Percentiles rank a stretch among this genome's conserved stretches.
Conservation (phyloP, 768 basidiomycete species). For the Phanerochaete carnosa region DNA sequence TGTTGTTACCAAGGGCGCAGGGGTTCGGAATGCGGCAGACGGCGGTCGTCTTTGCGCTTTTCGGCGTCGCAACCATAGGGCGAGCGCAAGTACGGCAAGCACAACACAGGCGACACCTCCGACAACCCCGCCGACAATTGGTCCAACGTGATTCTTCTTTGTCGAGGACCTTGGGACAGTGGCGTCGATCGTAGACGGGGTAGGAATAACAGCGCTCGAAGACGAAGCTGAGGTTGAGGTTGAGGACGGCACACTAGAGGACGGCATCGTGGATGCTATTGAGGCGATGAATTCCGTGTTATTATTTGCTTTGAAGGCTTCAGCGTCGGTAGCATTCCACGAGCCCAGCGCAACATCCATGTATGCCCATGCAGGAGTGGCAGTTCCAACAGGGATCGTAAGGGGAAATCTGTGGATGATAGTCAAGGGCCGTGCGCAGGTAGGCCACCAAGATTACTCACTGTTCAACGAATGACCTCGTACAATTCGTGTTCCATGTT, state of each 20-base stretch:
- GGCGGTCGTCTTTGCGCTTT: not conserved
- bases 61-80: not conserved
- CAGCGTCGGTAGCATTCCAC: not conserved
- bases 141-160: slow-evolving; percentile 3
- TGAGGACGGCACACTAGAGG: not conserved
- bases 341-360: slow-evolving; percentile 36
- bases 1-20: not conserved
- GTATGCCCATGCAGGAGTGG: slow-evolving; percentile 63
- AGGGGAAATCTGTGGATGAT: slow-evolving; percentile 38
- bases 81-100: not conserved
- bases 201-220: not conserved
- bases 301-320: not conserved
- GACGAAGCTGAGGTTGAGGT: not conserved
- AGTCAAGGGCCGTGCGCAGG: not conserved
- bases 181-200: not conserved
- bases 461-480: slow-evolving; percentile 26
- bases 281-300: not conserved
- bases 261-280: not conserved
- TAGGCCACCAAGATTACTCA: not conserved
- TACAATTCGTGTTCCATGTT: slow-evolving; percentile 46
- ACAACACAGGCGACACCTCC: slow-evolving; percentile 3
- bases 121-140: slow-evolving; percentile 11
- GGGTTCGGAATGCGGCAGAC: not conserved
- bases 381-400: slow-evolving; percentile 42
- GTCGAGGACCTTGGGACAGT: not conserved